Evolutionary conservation across 805 yeast species (phyloP), one percentile per base, ranked within the genome.

Genomic region (Candida mattraensis): DNA sequence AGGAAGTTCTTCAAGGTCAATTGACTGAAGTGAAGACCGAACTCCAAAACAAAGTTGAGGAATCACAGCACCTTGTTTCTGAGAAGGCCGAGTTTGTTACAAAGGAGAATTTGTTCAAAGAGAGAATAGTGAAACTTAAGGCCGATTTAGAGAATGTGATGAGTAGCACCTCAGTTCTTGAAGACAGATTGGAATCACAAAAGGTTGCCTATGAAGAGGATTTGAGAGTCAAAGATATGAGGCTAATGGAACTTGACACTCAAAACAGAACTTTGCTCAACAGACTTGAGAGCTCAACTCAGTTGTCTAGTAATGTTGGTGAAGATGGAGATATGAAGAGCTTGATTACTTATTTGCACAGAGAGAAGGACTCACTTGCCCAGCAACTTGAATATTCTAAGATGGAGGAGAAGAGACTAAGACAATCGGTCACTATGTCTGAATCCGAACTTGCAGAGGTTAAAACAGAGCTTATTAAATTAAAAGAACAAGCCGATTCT

Each of bases 281-380:
- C 44, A 93, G 86, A 56, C 58, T 87, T 18, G 91, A 60, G 30
- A 56, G 48, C 15, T 39, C 54, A 1, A 48, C 54, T 13, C 27
- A 36, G 4, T 30, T 44, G 5, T 37, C 40, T 18, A 35, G 35
- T 21, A 41, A 42, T 2, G 25, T 37, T 35, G 50, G 44, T 37
- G 47, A 35, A 11, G 58, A 51, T 25, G 50, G 51, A 30, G 71
- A 67, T 33, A 51, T 71, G 45, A 67, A 70, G 25, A 80, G 80
- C 44, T 70, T 87, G 18, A 62, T 87, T 22, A 54, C 69, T 2
- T 80, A 73, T 49, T 63, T 87, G 39, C 80, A 89, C 29, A 77
- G 82, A 42, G 94, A 86, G 47, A 83, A 81, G 50, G 95, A 87
- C 44, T 66, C 80, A 4, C 68, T 80, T 1, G 81, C 78, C 30